Conservation (phyloP, 2,329 filamentous ascomycete species). For the Talaromyces atroroseus region DNA sequence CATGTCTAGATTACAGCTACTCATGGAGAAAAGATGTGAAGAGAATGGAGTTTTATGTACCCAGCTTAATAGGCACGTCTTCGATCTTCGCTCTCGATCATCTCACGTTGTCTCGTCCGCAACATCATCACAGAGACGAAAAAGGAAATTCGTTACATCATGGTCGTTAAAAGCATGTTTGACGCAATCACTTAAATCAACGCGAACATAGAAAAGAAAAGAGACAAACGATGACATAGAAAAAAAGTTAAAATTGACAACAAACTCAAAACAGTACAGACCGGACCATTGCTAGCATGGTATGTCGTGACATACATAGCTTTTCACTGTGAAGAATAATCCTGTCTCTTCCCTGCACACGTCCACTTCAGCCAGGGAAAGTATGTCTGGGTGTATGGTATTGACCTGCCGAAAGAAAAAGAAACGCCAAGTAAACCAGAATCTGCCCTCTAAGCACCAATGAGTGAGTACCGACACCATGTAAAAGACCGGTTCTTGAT, state of each 20-base stretch:
- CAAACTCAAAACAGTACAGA: not conserved
- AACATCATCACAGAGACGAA: slow-evolving; percentile 4
- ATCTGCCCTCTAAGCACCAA: slow-evolving; percentile 14
- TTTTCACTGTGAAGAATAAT: not conserved
- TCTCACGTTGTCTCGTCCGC: slow-evolving; percentile 5
- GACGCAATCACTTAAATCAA: not conserved
- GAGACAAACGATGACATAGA: slow-evolving; percentile 1
- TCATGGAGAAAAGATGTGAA: not conserved
- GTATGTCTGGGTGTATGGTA: not conserved
- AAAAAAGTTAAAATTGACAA: not conserved
- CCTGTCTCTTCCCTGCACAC: not conserved
- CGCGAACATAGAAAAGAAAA: slow-evolving; percentile 4
- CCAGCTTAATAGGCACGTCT: not conserved
- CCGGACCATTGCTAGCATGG: not conserved
- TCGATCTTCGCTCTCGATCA: not conserved
- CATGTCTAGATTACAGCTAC: not conserved
- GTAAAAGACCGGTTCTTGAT: slow-evolving; percentile 12
- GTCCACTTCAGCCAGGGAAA: not conserved
- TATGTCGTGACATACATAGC: not conserved
- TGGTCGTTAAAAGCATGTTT: slow-evolving; percentile 17
- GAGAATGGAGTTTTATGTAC: slow-evolving; percentile 11
- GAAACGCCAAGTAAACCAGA: slow-evolving; percentile 5
- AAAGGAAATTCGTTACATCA: slow-evolving; percentile 21
- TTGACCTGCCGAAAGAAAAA: not conserved
- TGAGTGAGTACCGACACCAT: slow-evolving; percentile 9